Conservation (phyloP, 257 asterid genomes). For the Solanum lycopersicoides region DNA sequence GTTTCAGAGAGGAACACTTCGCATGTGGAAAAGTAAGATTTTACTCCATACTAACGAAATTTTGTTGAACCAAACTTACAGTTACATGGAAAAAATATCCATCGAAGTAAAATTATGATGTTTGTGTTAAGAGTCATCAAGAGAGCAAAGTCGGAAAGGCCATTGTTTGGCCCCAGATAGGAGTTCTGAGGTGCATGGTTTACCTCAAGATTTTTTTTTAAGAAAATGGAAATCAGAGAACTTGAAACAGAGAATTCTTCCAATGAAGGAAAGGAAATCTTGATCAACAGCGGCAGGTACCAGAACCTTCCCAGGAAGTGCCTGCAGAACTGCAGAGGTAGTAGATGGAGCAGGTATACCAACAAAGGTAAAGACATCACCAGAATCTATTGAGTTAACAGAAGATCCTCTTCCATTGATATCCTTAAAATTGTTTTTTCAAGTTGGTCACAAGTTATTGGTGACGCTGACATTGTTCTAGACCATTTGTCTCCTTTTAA, state of each 20-base stretch:
- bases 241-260: neutral
- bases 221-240: neutral
- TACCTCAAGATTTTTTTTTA: neutral
- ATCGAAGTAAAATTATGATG: neutral
- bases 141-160: neutral
- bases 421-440: neutral
- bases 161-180: neutral
- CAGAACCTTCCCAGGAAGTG: neutral
- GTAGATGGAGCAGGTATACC: neutral
- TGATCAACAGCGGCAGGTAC: conserved; percentile 37
- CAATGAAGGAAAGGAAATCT: neutral
- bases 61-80: neutral
- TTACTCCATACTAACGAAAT: neutral
- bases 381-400: neutral
- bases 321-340: neutral
- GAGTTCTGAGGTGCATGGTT: neutral
- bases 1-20: neutral
- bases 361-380: neutral
- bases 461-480: neutral
- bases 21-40: neutral
- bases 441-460: neutral
- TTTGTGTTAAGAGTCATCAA: neutral
- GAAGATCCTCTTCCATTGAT: neutral
- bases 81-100: neutral
- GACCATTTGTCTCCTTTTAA: neutral